Conservation (phyloP, 148 eudicot species). For the Pouteria glomerata region DNA sequence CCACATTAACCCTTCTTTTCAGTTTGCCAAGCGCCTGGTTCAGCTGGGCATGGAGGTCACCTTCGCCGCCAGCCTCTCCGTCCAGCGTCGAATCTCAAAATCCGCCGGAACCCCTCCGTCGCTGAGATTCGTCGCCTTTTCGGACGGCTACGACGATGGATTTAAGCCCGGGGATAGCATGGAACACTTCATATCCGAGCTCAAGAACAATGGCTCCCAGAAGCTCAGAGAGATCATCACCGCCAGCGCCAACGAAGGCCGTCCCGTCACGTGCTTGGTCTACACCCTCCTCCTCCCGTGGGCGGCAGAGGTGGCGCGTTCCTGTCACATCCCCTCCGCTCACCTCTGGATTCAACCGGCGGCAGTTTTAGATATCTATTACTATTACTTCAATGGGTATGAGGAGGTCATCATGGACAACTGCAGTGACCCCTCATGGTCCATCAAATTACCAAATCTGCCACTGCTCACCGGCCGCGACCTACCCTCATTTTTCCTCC, state of each 20-base stretch:
- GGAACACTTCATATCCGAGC: conserved; percentile 7
- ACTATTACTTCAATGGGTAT: conserved; percentile 41
- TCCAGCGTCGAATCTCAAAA: conserved; percentile 10
- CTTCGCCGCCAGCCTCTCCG: conserved; percentile 28
- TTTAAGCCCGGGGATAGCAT: conserved; percentile 7
- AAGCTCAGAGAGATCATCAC: conserved; percentile 19
- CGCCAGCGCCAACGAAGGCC: conserved; percentile 30
- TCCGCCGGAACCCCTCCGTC: conserved; percentile 15
- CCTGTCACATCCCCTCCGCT: conserved; percentile 33
- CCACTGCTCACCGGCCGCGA: conserved; percentile 36
- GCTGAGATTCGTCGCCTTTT: conserved; percentile 30
- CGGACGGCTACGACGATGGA: conserved; percentile 52
- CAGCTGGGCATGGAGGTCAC: conserved; percentile 28
- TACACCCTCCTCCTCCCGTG: conserved; percentile 51
- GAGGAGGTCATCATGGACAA: conserved; percentile 18
- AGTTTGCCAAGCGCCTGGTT: conserved; percentile 41
- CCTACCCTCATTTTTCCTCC: conserved; percentile 52
- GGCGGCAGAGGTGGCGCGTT: conserved; percentile 54
- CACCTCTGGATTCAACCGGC: conserved; percentile 68
- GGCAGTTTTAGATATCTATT: conserved; percentile 39
- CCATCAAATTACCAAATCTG: conserved; percentile 36
- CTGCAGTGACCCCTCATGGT: conserved; percentile 29
- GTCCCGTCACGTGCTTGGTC: conserved; percentile 40
- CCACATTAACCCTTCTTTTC: conserved; percentile 55
- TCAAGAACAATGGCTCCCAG: conserved; percentile 22